Conservation (phyloP, 768 basidiomycete genomes). For the Steccherinum ochraceum region DNA sequence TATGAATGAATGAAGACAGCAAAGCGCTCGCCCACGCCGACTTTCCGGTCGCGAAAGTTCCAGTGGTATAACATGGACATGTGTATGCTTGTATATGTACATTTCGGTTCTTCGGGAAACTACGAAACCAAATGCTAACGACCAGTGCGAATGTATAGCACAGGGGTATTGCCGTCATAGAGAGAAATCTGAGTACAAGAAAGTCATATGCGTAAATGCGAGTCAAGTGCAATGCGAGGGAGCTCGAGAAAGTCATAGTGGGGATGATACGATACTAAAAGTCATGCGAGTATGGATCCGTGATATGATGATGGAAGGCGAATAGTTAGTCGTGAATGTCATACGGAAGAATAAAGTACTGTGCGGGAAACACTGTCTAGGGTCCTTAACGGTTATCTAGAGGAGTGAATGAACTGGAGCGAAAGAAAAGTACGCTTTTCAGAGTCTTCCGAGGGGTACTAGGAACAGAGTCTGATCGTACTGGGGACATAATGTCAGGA, state of each 20-base stretch:
- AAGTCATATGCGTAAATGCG: neutral
- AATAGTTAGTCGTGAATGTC: neutral
- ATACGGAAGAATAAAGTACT: neutral
- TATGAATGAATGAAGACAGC: too few species aligned
- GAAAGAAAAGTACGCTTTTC: conserved; percentile 9
- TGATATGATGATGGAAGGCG: neutral
- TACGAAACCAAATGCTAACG: neutral
- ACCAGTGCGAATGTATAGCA: neutral
- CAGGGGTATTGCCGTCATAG: neutral
- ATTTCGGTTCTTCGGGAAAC: neutral
- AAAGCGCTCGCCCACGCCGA: too few species aligned
- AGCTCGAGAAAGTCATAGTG: neutral
- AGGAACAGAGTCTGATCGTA: neutral
- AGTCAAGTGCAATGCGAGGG: neutral
- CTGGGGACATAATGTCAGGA: neutral
- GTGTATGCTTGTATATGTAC: too few species aligned
- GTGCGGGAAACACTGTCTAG: neutral
- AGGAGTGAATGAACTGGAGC: conserved; percentile 8
- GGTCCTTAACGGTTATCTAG: neutral
- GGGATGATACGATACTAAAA: neutral
- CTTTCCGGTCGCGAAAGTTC: too few species aligned
- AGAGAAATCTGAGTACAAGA: neutral
- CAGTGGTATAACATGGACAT: too few species aligned
- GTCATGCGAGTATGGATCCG: neutral
- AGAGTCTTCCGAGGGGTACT: conserved; percentile 7